A percentile compares a stretch with the other conserved stretches of the same genome.
Conservation (phyloP, 1,139 yeast genomes). For the Lodderomyces metapsilosis region DNA sequence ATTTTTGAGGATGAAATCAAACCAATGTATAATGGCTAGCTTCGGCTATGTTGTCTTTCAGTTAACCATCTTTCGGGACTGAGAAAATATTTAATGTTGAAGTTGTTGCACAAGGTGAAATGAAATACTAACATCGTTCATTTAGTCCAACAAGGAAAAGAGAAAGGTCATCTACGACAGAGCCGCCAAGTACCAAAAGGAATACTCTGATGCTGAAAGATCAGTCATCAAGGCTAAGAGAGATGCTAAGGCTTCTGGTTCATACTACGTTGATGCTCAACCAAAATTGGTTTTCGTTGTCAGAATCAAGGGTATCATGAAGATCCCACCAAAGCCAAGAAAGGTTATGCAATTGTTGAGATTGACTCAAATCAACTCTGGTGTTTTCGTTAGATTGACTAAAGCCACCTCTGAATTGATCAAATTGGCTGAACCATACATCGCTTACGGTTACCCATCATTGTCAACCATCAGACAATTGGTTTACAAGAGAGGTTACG, state of each 20-base stretch:
- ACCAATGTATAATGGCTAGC: constrained; percentile 75
- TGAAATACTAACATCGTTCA: constrained; percentile 34
- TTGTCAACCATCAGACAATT: constrained; percentile 94
- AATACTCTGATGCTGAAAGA: constrained; percentile 94
- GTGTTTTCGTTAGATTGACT: constrained; percentile 97
- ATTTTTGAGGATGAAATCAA: constrained; percentile 63
- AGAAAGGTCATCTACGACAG: constrained; percentile 94
- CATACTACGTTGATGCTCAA: constrained; percentile 97
- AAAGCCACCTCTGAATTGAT: constrained; percentile 97
- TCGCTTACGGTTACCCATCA: constrained; percentile 99
- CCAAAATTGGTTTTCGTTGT: constrained; percentile 94
- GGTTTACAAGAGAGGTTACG: constrained; percentile 99
- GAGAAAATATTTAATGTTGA: constrained; percentile 39
- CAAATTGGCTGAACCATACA: constrained; percentile 97
- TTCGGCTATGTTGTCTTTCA: constrained; percentile 86
- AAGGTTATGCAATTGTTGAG: constrained; percentile 97
- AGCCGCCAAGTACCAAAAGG: constrained; percentile 97
- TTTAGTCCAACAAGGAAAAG: constrained; percentile 82
- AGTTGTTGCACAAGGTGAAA: constrained; percentile 3
- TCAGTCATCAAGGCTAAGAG: constrained; percentile 91
- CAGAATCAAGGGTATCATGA: constrained; percentile 99
- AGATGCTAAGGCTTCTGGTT: constrained; percentile 94
- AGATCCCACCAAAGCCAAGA: constrained; percentile 99
- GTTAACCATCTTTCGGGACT: constrained; percentile 99
- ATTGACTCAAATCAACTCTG: constrained; percentile 97